phyloP scores from a whole-genome alignment of 495 filamentous ascomycete genomes.

The Penicillium arizonense region DNA sequence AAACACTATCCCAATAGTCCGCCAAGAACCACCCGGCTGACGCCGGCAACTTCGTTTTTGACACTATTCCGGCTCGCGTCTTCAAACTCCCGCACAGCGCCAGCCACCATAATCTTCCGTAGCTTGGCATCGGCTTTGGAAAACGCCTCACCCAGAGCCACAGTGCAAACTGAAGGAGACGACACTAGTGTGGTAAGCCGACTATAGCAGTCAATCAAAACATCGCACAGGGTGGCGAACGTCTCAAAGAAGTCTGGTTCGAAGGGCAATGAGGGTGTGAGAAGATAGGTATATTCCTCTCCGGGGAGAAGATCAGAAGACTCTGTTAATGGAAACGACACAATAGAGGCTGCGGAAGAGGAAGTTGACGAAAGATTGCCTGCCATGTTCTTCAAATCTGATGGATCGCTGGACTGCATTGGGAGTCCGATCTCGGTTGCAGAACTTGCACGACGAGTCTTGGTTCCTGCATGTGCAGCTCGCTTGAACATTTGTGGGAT shows the following conservation, averaged over 20 bases:
- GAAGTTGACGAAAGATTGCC: conserved; percentile 39
- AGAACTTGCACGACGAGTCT: conserved; percentile 70
- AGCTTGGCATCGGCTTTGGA: conserved; percentile 83
- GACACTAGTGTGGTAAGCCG: conserved; percentile 70
- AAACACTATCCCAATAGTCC: conserved; percentile 68
- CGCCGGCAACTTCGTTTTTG: conserved; percentile 75
- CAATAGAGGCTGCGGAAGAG: conserved; percentile 35
- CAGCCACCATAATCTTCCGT: conserved; percentile 80
- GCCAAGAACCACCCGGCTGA: conserved; percentile 86
- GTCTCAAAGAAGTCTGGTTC: conserved; percentile 97
- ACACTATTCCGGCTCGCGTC: conserved; percentile 72
- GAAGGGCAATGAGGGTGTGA: conserved; percentile 91
- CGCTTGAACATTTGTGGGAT: conserved; percentile 90
- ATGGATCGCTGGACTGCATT: conserved; percentile 53
- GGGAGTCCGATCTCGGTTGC: conserved; percentile 63
- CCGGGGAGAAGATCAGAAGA: conserved; percentile 57
- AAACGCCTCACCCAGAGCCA: conserved; percentile 73
- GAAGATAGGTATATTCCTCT: conserved; percentile 84
- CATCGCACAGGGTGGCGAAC: conserved; percentile 95
- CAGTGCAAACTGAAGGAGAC: conserved; percentile 61
- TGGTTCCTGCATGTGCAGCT: conserved; percentile 56
- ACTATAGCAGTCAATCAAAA: conserved; percentile 88
- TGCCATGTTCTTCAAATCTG: conserved; percentile 47
- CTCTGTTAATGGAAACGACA: conserved; percentile 48
- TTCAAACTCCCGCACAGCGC: conserved; percentile 89